Evolutionary conservation across 768 basidiomycete genomes (phyloP).

Genomic region (Mrakia frigida): DNA sequence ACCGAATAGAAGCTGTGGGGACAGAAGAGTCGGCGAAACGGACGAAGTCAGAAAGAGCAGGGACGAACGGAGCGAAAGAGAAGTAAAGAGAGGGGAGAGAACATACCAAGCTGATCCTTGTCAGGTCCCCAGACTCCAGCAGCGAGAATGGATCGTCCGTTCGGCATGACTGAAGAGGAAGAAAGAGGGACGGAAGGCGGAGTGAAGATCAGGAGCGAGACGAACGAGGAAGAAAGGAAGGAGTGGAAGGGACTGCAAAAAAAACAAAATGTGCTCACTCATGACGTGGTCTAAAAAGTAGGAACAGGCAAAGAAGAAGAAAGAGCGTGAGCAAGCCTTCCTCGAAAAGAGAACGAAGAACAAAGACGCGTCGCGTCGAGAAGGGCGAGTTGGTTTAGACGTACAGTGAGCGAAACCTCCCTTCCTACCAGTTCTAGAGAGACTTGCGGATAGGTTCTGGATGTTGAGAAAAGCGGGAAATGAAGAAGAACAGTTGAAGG

Average conservation of each 20-base stretch:
- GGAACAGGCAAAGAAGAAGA: too few relatives aligned
- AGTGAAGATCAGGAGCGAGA: conserved; percentile 2
- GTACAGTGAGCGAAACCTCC: conserved; percentile 64
- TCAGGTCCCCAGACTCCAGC: conserved; percentile 47
- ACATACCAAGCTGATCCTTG: conserved; percentile 68
- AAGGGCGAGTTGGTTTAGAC: neutral
- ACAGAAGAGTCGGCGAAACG: too few relatives aligned
- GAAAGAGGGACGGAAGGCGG: conserved; percentile 25
- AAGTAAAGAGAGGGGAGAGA: conserved; percentile 40
- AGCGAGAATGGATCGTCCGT: conserved; percentile 69
- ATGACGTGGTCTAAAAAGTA: conserved; percentile 13
- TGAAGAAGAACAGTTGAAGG: neutral
- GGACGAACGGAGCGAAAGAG: neutral
- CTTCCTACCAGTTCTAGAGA: conserved; percentile 83
- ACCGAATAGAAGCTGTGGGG: neutral
- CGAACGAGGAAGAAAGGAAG: conserved; percentile 6
- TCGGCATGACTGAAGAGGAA: conserved; percentile 42
- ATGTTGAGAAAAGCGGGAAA: too few relatives aligned
- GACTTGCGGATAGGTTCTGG: conserved; percentile 65
- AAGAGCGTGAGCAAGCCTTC: conserved; percentile 51
- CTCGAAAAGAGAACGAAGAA: too few relatives aligned
- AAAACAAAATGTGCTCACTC: neutral
- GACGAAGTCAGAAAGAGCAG: neutral
- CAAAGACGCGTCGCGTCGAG: too few relatives aligned
- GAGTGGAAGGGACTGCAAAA: neutral